Evolutionary conservation across 169 alveolate species (phyloP).

Genomic region (Plasmodium sp.): DNA sequence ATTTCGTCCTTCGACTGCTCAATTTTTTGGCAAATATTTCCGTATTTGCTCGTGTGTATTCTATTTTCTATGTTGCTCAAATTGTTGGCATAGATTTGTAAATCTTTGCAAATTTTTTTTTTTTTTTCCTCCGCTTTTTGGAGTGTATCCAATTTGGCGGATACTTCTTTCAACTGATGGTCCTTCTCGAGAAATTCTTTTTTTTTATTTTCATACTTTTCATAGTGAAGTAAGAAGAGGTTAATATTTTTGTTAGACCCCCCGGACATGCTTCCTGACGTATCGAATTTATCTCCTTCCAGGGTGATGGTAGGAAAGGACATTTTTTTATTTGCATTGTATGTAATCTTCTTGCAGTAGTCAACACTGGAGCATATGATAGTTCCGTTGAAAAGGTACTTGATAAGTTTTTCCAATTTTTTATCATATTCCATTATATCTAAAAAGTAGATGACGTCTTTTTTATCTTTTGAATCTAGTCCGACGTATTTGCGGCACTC

Average conservation of each 20-base stretch:
- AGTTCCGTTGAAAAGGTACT: conserved; percentile 88
- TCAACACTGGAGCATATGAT: conserved; percentile 87
- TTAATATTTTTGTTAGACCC: conserved; percentile 88
- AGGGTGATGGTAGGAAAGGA: conserved; percentile 89
- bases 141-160: conserved; percentile 36
- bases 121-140: conserved; percentile 76
- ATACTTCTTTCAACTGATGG: conserved; percentile 49
- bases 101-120: conserved; percentile 65
- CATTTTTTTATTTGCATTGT: conserved; percentile 81
- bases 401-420: conserved; percentile 82
- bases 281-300: conserved; percentile 93
- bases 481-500: conserved; percentile 76
- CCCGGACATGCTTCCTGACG: conserved; percentile 93
- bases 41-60: conserved; percentile 74
- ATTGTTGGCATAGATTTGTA: conserved; percentile 69
- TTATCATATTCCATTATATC: conserved; percentile 84
- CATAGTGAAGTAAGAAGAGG: conserved; percentile 72
- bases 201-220: conserved; percentile 65
- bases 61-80: conserved; percentile 75
- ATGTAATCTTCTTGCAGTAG: conserved; percentile 89
- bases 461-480: conserved; percentile 48
- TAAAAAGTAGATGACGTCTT: conserved; percentile 68
- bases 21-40: conserved; percentile 52
- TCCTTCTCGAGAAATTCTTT: conserved; percentile 55
- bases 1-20: conserved; percentile 61